Percentiles rank a stretch among this genome's conserved stretches.
Evolutionary conservation across 805 yeast genomes (phyloP).

Genomic region (Pichia occidentalis): DNA sequence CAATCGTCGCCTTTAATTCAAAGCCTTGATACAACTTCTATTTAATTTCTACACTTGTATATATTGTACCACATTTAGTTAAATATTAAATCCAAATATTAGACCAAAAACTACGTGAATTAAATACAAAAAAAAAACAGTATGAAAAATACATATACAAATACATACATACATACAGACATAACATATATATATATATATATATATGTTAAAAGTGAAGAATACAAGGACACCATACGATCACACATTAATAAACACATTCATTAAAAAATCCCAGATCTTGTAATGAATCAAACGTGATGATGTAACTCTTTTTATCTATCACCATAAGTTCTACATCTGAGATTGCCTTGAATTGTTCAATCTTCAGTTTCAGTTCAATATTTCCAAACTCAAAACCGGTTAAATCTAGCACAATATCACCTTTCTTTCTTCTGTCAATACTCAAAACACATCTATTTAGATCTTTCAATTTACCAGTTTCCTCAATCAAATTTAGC

Average conservation of each 20-base stretch:
- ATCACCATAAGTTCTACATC: constrained; percentile 5
- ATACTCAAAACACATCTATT: constrained; percentile 14
- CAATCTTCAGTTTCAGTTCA: constrained; percentile 1
- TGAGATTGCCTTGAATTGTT: constrained; percentile 4
- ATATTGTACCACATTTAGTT: too few relatives aligned
- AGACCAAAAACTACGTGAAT: neutral
- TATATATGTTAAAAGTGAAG: too few relatives aligned
- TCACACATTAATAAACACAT: constrained; percentile 4
- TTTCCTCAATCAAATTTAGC: constrained; percentile 3
- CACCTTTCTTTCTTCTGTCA: neutral
- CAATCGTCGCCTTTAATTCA: constrained; percentile 40
- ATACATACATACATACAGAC: neutral
- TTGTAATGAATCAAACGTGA: constrained; percentile 11
- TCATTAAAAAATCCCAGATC: constrained; percentile 5
- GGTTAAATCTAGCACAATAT: constrained; percentile 10
- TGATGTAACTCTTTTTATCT: constrained; percentile 7
- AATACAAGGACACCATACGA: too few relatives aligned
- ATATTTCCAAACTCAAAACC: constrained; percentile 17
- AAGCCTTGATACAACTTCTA: too few relatives aligned
- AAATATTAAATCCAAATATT: neutral
- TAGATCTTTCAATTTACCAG: constrained; percentile 10
- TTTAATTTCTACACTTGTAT: neutral
- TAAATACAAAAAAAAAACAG: neutral
- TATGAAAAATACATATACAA: neutral
- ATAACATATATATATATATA: neutral